phyloP scores from a whole-genome alignment of 768 basidiomycete species.

The Thelephora ganbajun region DNA sequence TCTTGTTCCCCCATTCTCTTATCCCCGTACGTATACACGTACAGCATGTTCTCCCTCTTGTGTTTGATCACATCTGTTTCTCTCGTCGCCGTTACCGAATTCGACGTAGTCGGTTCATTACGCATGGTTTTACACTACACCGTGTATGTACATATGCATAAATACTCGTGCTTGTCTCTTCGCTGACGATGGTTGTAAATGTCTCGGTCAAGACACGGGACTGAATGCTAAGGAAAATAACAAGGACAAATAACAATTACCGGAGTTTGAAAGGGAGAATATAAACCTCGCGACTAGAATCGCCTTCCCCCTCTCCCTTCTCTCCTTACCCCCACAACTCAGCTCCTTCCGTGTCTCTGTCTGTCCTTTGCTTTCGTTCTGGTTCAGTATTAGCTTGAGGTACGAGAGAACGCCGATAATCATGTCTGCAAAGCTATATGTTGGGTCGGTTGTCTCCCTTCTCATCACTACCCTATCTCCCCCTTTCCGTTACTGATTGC shows the following conservation, averaged over 20 bases:
- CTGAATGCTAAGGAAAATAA: not conserved
- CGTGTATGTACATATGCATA: not conserved
- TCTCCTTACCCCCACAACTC: constrained; percentile 31
- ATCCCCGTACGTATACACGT: not conserved
- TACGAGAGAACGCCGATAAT: constrained; percentile 14
- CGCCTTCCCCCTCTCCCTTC: constrained; percentile 16
- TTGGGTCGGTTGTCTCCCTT: constrained; percentile 61
- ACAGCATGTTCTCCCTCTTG: constrained; percentile 1
- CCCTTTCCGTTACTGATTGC: constrained; percentile 20
- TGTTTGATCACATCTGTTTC: not conserved
- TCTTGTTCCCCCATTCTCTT: not conserved
- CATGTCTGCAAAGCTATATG: constrained; percentile 82
- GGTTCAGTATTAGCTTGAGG: too few relatives aligned
- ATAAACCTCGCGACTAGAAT: too few relatives aligned
- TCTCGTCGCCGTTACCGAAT: not conserved
- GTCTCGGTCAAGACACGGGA: not conserved
- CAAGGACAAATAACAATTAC: not conserved
- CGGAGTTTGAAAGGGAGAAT: not conserved
- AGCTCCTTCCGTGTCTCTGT: constrained; percentile 33
- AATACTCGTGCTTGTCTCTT: not conserved
- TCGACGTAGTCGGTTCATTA: not conserved
- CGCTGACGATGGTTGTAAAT: not conserved
- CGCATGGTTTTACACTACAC: not conserved
- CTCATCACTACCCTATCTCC: constrained; percentile 38
- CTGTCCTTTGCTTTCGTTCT: constrained; percentile 43